Percentiles rank a stretch among this genome's conserved stretches.
Evolutionary conservation across 2,329 filamentous ascomycete species (phyloP).

Genomic region (Talaromyces pinophilus): DNA sequence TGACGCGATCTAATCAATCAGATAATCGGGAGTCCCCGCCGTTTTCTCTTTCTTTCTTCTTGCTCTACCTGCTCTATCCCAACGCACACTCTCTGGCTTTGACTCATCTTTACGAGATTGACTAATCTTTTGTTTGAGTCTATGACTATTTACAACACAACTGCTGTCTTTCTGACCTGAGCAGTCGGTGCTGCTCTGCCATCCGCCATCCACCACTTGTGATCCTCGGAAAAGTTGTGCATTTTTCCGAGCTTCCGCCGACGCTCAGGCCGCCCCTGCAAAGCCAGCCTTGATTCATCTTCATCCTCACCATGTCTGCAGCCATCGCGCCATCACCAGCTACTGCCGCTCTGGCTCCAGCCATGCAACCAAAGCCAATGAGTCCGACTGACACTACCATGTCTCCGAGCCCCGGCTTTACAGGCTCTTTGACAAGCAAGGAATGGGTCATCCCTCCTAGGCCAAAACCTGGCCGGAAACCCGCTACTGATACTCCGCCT

Average conservation of each 20-base stretch:
- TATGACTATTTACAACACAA: not conserved
- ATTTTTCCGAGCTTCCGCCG: slow-evolving; percentile 11
- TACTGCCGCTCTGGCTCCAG: slow-evolving; percentile 33
- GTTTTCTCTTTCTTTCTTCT: slow-evolving; percentile 8
- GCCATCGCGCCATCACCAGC: slow-evolving; percentile 13
- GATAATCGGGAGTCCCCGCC: slow-evolving; percentile 18
- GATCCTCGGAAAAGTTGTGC: not conserved
- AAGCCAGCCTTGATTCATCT: not conserved
- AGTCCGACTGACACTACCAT: slow-evolving; percentile 7
- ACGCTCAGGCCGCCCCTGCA: slow-evolving; percentile 1
- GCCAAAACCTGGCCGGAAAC: slow-evolving; percentile 89
- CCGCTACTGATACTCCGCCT: slow-evolving; percentile 85
- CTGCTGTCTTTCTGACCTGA: not conserved
- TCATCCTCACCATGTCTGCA: slow-evolving; percentile 16
- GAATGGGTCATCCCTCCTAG: slow-evolving; percentile 85
- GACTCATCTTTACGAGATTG: not conserved
- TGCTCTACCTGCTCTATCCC: not conserved
- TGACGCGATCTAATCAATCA: slow-evolving; percentile 23
- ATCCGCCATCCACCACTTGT: not conserved
- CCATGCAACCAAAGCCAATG: slow-evolving; percentile 34
- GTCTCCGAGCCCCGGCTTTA: slow-evolving; percentile 40
- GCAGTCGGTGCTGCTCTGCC: not conserved
- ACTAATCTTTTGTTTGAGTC: too few relatives aligned
- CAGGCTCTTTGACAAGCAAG: slow-evolving; percentile 68
- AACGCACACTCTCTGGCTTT: not conserved